These are phyloP conservation scores for Coemansia sp. DNA, from an alignment of 192 early-diverging fungal genomes.

Conservation along the genomic window DNA sequence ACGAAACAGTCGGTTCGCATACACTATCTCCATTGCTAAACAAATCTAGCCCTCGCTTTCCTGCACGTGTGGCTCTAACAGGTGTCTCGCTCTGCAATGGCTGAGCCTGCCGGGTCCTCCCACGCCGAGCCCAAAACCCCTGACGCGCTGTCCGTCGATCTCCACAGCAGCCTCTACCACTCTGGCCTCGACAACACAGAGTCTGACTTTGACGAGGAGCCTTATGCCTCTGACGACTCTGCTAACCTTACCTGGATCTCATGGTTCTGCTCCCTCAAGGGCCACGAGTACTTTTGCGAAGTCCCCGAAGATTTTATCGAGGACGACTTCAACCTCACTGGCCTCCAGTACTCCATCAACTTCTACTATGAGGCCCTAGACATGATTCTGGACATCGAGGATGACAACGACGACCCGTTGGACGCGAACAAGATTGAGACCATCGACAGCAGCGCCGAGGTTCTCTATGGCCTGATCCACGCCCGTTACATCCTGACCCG, in stretches of 20 bases:
- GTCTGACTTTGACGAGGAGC: conserved; percentile 43
- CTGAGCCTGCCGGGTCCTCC: conserved; percentile 29
- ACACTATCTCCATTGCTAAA: background rate
- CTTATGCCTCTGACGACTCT: conserved; percentile 42
- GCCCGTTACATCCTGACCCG: conserved; percentile 89
- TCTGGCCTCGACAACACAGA: conserved; percentile 48
- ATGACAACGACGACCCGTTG: conserved; percentile 44
- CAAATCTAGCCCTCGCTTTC: background rate
- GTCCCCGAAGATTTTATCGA: conserved; percentile 81
- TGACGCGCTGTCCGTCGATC: conserved; percentile 13
- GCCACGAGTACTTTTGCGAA: conserved; percentile 77
- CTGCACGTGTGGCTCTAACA: conserved; percentile 22
- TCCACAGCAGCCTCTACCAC: conserved; percentile 15
- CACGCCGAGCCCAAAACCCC: conserved; percentile 7
- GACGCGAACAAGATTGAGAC: conserved; percentile 70
- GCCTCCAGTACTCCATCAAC: conserved; percentile 75
- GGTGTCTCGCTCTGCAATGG: conserved; percentile 18
- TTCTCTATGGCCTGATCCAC: conserved; percentile 93
- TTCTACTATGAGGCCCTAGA: conserved; percentile 92
- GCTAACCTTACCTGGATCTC: conserved; percentile 66
- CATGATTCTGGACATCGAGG: conserved; percentile 90
- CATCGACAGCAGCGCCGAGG: conserved; percentile 84
- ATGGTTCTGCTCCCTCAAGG: conserved; percentile 73
- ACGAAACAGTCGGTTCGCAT: no score
- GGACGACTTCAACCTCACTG: conserved; percentile 98